Conservation (phyloP, 345 rosid species). For the Cardamine occulta region DNA sequence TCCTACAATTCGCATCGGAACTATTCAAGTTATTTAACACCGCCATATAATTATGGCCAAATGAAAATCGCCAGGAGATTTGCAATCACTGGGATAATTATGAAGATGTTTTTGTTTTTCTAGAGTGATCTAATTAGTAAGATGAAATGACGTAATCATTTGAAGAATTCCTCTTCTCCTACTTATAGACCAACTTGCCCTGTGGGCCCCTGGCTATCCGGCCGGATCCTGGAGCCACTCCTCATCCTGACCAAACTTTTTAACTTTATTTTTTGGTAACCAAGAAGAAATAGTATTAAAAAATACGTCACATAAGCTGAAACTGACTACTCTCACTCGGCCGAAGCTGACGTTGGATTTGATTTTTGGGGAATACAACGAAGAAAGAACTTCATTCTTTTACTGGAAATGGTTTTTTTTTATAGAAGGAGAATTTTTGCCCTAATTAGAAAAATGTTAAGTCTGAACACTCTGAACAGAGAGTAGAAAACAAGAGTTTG, state of each 20-base stretch:
- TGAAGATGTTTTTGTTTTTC: background rate
- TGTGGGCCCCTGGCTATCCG: constrained; percentile 36
- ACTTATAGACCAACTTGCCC: constrained; percentile 27
- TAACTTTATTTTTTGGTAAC: background rate
- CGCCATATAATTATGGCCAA: background rate
- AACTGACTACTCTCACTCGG: constrained; percentile 24
- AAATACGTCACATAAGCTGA: constrained; percentile 15
- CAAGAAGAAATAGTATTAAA: background rate
- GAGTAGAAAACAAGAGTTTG: background rate
- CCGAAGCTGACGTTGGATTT: constrained; percentile 32
- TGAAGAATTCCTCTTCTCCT: constrained; percentile 22
- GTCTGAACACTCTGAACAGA: constrained; percentile 5
- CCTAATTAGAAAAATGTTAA: background rate
- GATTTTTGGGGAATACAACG: constrained; percentile 16
- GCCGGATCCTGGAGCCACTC: constrained; percentile 43
- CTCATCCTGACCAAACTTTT: constrained; percentile 31
- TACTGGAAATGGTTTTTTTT: constrained; percentile 6
- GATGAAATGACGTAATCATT: constrained; percentile 44
- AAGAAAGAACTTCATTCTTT: background rate
- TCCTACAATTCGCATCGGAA: constrained; percentile 12
- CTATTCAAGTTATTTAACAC: background rate
- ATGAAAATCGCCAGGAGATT: constrained; percentile 15
- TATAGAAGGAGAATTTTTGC: background rate
- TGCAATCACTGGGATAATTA: constrained; percentile 26
- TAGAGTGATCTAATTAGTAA: constrained; percentile 14